A percentile compares a stretch with the other conserved stretches of the same genome.
These are phyloP conservation scores for Oenanthe sinensis DNA, from an alignment of 129 eudicot genomes.

Conservation along the genomic window DNA sequence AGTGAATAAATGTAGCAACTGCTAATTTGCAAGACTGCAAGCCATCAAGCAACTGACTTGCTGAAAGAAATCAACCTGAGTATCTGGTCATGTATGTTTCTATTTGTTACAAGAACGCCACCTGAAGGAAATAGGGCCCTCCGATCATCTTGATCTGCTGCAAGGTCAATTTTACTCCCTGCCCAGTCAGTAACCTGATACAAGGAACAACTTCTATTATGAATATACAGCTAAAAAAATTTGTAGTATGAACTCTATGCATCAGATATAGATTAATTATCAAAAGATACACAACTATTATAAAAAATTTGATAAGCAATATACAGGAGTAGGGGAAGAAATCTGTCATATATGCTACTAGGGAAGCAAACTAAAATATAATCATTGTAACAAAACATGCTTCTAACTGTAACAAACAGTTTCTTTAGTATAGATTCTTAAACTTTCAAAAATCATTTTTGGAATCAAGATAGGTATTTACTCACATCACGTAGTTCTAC, in stretches of 20 bases:
- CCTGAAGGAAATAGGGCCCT: constrained; percentile 66
- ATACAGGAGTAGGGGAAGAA: neutral
- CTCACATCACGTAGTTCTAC: neutral
- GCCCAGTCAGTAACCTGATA: constrained; percentile 86
- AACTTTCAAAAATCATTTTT: neutral
- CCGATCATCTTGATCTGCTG: constrained; percentile 67
- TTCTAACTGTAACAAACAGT: neutral
- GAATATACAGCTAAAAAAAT: neutral
- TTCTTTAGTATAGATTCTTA: neutral
- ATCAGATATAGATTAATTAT: neutral
- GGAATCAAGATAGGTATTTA: neutral
- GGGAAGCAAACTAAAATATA: neutral
- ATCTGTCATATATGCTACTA: neutral
- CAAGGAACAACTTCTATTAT: neutral
- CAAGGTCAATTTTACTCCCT: constrained; percentile 68
- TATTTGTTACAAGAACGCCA: constrained; percentile 72
- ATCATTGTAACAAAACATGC: no score
- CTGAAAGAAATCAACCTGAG: constrained; percentile 47
- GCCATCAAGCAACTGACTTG: constrained; percentile 31
- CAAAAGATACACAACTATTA: neutral
- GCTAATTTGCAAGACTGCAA: neutral
- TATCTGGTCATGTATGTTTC: constrained; percentile 49
- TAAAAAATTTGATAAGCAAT: neutral
- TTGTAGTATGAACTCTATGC: neutral
- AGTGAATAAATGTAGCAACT: neutral